Base-by-base conservation (phyloP, 176 grass and related monocot genomes). In the Oropetium thomaeum region DNA sequence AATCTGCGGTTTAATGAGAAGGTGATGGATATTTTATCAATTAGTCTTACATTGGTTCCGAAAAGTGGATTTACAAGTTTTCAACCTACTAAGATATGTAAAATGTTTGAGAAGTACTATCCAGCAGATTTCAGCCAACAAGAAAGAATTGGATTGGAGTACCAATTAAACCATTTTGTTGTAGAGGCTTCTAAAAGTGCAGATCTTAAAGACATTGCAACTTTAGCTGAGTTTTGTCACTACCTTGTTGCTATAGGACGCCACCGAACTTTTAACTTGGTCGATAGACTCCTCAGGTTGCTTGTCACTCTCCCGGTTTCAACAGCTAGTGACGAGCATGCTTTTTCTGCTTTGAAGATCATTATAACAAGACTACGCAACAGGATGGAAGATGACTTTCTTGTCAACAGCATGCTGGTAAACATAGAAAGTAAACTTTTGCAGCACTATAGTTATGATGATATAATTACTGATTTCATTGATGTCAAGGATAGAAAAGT, bases 231-330 rank as follows among this genome's bases (percentile, higher is more conserved):
- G 1, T n/a, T 73, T 40, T 73, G 32, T 17, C 20, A 5, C 38
- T 40, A 32, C 33, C 51, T 74, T 58, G 35, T 59, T 19, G 71
- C 41, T 7, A 58, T 15, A 29, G 1, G 4, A 20, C 0, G 25
- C 0, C 15, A 74, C 17, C 17, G 0, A 5, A 41, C 30, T 14
- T 58, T 42, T 4, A 41, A 59, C 16, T 22, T 69, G 6, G 4
- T 79, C 35, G 65, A 88, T 69, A 88, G 67, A 51, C 70, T 87
- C 25, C 0, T 82, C 22, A 31, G 32, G 12, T 47, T 79, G 17
- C 45, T 52, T 72, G 7, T 67, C 8, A 81, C 38, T 26, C 70
- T 81, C 35, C 49, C 7, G 1, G 35, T 86, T 42, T 80, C 37
- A 2, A 80, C 60, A 31, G 67, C 67, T 43, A 57, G n/a, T n/a